Conservation (phyloP, 2,329 filamentous ascomycete species). For the Setomelanomma holmii region DNA sequence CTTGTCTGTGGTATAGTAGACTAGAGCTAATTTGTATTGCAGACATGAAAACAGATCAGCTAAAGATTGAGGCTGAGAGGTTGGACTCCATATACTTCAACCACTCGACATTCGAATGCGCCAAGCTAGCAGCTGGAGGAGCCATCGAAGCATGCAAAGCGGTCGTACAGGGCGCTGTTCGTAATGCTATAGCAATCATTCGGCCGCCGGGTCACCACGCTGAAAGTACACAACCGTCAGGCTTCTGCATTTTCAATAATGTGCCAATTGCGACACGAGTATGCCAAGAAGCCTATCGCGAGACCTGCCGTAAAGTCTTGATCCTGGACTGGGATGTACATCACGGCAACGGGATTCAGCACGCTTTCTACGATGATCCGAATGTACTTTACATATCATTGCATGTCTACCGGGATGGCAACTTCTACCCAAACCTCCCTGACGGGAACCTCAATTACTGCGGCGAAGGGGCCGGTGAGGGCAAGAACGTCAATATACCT, state of each 20-base stretch:
- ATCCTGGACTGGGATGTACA: constrained; percentile 90
- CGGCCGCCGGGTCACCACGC: constrained; percentile 95
- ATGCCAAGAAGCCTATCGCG: constrained; percentile 81
- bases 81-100: constrained; percentile 65
- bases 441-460: constrained; percentile 68
- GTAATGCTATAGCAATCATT: constrained; percentile 95
- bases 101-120: constrained; percentile 79
- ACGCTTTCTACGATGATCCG: constrained; percentile 93
- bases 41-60: constrained; percentile 62
- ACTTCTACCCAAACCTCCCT: constrained; percentile 77
- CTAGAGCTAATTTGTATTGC: constrained; percentile 12
- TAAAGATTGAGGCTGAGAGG: constrained; percentile 70
- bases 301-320: constrained; percentile 83
- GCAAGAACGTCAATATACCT: constrained; percentile 73
- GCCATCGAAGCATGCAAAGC: constrained; percentile 95
- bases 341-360: constrained; percentile 90
- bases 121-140: constrained; percentile 84
- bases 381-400: constrained; percentile 96
- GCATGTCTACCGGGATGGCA: constrained; percentile 83
- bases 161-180: constrained; percentile 82
- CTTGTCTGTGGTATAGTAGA: constrained; percentile 6
- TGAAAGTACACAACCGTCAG: constrained; percentile 83
- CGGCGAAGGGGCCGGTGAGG: constrained; percentile 63
- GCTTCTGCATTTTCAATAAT: constrained; percentile 98
- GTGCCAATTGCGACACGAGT: constrained; percentile 90